phyloP scores from a whole-genome alignment of 2,329 filamentous ascomycete species.

The Cordyceps cicadae region DNA sequence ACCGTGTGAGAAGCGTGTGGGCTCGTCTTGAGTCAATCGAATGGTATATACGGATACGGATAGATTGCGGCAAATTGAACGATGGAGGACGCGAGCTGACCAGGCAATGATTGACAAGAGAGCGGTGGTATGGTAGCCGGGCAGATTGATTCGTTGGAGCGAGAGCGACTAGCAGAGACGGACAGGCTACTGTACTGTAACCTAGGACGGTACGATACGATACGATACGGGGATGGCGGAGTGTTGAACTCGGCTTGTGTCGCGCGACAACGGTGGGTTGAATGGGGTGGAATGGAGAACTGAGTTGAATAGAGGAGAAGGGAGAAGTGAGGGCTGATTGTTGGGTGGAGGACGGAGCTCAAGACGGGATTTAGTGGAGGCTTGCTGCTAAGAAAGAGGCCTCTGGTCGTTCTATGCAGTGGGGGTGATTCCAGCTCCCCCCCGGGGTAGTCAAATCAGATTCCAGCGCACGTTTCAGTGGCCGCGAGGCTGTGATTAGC shows the following conservation, averaged over 20 bases:
- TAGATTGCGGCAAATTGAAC: neutral
- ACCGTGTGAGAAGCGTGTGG: neutral
- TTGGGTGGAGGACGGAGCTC: neutral
- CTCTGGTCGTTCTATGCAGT: neutral
- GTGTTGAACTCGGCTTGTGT: neutral
- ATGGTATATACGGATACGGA: too few relatives aligned
- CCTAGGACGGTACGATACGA: neutral
- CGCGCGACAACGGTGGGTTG: neutral
- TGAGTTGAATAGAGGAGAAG: neutral
- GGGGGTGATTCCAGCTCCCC: neutral
- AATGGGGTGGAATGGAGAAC: neutral
- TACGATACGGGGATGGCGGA: neutral
- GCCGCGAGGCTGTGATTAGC: neutral
- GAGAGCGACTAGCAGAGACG: neutral
- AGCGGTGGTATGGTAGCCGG: neutral
- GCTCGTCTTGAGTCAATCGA: conserved; percentile 1
- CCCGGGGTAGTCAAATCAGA: neutral
- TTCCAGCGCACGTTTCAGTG: neutral
- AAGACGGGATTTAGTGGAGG: neutral
- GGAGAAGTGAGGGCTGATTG: neutral
- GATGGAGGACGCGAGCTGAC: neutral
- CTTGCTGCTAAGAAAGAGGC: neutral
- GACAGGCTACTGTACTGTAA: neutral
- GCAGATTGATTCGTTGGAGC: neutral
- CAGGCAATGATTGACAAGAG: neutral